phyloP scores from a whole-genome alignment of 768 basidiomycete species.

The Leucocoprinus birnbaumii region DNA sequence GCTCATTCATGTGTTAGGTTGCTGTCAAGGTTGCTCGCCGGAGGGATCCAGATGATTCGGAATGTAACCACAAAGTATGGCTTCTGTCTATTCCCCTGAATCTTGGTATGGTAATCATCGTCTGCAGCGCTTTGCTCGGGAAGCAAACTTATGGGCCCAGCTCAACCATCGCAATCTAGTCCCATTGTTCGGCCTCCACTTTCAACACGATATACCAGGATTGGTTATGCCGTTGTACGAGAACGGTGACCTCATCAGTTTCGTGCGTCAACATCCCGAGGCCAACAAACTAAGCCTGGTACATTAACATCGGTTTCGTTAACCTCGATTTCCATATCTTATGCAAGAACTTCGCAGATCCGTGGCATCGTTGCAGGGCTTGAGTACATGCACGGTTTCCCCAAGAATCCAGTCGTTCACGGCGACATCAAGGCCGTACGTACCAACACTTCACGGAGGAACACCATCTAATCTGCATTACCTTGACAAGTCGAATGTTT shows the following conservation, averaged over 20 bases:
- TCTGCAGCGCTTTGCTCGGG: conserved; percentile 13
- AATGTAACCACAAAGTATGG: background rate
- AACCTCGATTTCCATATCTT: background rate
- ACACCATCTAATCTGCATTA: conserved; percentile 10
- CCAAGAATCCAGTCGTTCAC: conserved; percentile 22
- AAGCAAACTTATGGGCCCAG: conserved; percentile 12
- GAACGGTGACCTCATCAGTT: conserved; percentile 13
- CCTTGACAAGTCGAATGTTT: conserved; percentile 36
- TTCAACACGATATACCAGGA: conserved; percentile 11
- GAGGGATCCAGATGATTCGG: background rate
- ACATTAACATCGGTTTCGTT: background rate
- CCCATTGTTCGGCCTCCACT: conserved; percentile 14
- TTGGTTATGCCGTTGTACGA: conserved; percentile 15
- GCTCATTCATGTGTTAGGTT: too few relatives aligned
- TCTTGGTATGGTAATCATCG: background rate
- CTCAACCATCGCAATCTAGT: conserved; percentile 13
- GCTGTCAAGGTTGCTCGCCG: conserved; percentile 4
- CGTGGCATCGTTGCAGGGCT: conserved; percentile 14
- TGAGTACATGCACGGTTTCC: conserved; percentile 16
- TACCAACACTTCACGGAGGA: too few relatives aligned
- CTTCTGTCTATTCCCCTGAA: background rate
- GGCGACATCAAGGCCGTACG: too few relatives aligned
- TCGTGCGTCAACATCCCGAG: conserved; percentile 8
- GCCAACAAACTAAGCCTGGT: conserved; percentile 8
- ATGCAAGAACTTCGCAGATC: background rate